These are phyloP conservation scores for Botrytis pseudocinerea DNA, from an alignment of 2,329 filamentous ascomycete genomes.

Conservation along the genomic window DNA sequence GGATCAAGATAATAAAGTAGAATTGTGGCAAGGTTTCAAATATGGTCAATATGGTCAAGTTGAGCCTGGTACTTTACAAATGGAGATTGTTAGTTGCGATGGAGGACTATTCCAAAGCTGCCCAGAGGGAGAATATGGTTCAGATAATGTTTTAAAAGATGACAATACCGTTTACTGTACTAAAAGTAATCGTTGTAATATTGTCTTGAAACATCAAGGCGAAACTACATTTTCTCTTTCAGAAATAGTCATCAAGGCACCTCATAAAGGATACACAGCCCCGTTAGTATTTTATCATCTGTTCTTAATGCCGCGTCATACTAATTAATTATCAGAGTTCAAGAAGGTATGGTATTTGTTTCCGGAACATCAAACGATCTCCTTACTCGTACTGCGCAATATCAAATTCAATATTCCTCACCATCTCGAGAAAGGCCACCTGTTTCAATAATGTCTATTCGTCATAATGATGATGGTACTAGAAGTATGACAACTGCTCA, in stretches of 20 bases:
- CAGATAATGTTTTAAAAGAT: conserved; percentile 80
- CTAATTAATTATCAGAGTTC: conserved; percentile 57
- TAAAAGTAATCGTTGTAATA: conserved; percentile 82
- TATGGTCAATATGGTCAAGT: conserved; percentile 90
- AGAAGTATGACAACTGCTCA: conserved; percentile 49
- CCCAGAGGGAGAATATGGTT: conserved; percentile 53
- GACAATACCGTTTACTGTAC: conserved; percentile 89
- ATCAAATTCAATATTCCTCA: conserved; percentile 66
- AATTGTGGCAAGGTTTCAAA: conserved; percentile 58
- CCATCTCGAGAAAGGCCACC: conserved; percentile 41
- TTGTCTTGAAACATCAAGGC: conserved; percentile 79
- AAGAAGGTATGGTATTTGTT: conserved; percentile 90
- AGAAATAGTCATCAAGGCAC: conserved; percentile 85
- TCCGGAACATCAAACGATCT: conserved; percentile 81
- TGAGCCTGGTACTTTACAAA: conserved; percentile 74
- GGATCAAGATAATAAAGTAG: conserved; percentile 59
- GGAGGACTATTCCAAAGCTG: conserved; percentile 67
- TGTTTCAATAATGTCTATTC: conserved; percentile 50
- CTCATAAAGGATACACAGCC: conserved; percentile 75
- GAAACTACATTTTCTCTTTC: conserved; percentile 79
- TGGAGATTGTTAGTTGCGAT: conserved; percentile 90
- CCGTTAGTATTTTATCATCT: conserved; percentile 62
- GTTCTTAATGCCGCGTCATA: not conserved
- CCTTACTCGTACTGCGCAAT: conserved; percentile 69
- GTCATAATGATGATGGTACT: conserved; percentile 55